Base-by-base conservation (phyloP, 2,329 filamentous ascomycete species). In the Fusarium pseudoanthophilum region DNA sequence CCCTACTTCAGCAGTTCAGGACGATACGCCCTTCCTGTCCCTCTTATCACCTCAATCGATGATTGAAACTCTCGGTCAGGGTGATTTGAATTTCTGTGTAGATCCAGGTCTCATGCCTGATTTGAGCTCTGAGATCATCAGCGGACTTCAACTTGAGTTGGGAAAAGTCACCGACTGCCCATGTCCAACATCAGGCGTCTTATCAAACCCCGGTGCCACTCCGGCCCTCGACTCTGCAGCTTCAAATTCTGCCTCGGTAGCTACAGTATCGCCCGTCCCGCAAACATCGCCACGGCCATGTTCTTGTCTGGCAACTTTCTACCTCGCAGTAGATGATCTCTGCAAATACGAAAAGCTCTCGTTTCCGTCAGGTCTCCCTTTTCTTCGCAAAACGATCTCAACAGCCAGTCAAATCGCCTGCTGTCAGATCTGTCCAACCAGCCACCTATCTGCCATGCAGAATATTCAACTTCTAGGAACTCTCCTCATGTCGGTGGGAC, bases 171-270 rank as follows among this genome's bases (percentile, higher is more conserved):
- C n/a, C 21, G 42, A 52, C 20, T 21, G 30, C 16, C 21, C 24
- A 3, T 26, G 57, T 16, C 21, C 26, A 10, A 1, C 7, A 2
- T 11, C 26, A 21, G 21, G 26, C 1, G 0, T 10, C 15, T 21
- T 6, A 52, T 26, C 34, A 6, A 2, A 4, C 9, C 15, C 16
- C 9, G 11, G 0, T 20, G 2, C 13, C 4, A 1, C 15, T 4
- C 7, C 24, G 0, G 0, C 11, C 0, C 30, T 49, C 7, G 3
- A n/a, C 11, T 5, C 30, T 11, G 2, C 20, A 11, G 4, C 26
- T 28, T 39, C 34, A 40, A 16, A 8, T 20, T 3, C 57, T 32
- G 5, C 2, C 9, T 39, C 34, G 7, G 24, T 11, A 11, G 1
- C 26, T 4, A 21, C 34, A 24, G 16, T 4, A 0, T 18, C 24